Conservation (phyloP, 1,284 basidiomycete genomes). For the Gomphus bonarii region DNA sequence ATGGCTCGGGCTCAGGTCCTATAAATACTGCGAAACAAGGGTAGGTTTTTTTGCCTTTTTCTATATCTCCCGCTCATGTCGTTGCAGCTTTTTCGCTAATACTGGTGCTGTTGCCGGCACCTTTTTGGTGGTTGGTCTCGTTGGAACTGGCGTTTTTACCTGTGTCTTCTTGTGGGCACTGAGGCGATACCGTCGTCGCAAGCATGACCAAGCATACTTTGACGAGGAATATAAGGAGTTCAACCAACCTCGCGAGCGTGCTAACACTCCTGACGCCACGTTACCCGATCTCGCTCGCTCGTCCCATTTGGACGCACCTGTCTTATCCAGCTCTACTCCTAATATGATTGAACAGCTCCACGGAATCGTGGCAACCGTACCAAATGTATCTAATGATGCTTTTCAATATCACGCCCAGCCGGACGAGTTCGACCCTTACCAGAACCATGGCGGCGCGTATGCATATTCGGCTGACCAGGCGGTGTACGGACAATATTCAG, state of each 20-base stretch:
- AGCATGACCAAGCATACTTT: neutral
- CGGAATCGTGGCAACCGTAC: neutral
- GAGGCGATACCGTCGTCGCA: conserved; percentile 1
- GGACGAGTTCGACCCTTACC: conserved; percentile 8
- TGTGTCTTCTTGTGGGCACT: conserved; percentile 12
- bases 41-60: neutral
- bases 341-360: neutral
- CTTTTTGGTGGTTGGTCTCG: conserved; percentile 28
- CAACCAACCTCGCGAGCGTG: neutral
- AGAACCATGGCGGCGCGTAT: neutral
- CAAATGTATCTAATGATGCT: neutral
- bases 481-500: neutral
- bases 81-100: conserved; percentile 35
- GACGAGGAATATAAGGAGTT: conserved; percentile 8
- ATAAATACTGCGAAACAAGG: neutral
- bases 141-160: conserved; percentile 27
- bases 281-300: neutral
- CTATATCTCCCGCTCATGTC: neutral
- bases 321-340: neutral
- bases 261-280: conserved; percentile 1
- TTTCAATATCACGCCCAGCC: neutral
- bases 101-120: conserved; percentile 38
- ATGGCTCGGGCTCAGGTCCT: neutral
- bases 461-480: conserved; percentile 1
- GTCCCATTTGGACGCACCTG: neutral